Evolutionary conservation across 176 grass and related monocot species (phyloP), one percentile per base, ranked within the genome.

Genomic region (Aegilops longissima): DNA sequence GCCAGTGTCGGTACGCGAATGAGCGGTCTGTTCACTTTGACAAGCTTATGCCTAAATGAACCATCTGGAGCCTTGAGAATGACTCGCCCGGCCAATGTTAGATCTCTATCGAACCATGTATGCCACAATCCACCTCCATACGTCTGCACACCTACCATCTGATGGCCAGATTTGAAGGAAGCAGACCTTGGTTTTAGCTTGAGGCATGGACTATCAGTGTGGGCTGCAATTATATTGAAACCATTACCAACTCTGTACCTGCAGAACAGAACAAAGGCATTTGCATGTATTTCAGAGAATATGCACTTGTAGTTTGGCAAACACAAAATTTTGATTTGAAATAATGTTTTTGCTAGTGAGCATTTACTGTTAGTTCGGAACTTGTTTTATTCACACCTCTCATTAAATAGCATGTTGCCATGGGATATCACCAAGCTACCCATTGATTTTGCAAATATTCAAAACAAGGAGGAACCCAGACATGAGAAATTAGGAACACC

Each of bases 21-120:
- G 79, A 98, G 67, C 21, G 96, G 96, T 64, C 87, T 95, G 80
- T 76, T 92, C 81, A 98, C 88, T 89, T 92, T 98, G 40, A 98
- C 96, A 81, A 98, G 93, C 81, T 87, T 88, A 79, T 95, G 96
- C 66, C 64, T 63, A 74, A 94, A 98, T 35, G 93, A 98, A 66
- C 90, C 96, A 84, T 89, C 87, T 33, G 83, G 16, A 76, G 83
- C 90, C 87, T 95, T 95, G 59, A 95, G 87, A 77, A 98, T 98
- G 74, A 98, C 81, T 83, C 93, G 91, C 70, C 93, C 96, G 81
- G 96, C 96, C 49, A 98, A 59, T 20, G 93, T 98, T 66, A 98
- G 91, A 80, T 98, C 96, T 73, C 93, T 95, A 49, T 98, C 96
- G 29, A 98, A 98, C 96, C 96, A 98, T 18, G 96, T 98, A 70